Evolutionary conservation across 108 stramenopile species (phyloP), one percentile per base, ranked within the genome.

Genomic region (Fistulifera solaris): DNA sequence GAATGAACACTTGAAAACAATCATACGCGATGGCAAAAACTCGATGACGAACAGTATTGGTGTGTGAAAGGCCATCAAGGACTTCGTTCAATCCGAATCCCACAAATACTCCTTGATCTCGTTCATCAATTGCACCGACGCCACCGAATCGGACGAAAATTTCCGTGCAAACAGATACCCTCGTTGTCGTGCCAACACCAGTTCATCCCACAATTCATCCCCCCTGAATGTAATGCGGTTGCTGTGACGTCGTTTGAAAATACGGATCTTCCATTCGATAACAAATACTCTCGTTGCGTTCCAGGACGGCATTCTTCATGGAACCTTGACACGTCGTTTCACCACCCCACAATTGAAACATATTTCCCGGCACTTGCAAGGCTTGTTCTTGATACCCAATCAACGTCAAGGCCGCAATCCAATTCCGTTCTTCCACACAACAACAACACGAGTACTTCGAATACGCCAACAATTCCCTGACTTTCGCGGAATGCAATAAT

Each of bases 131-230:
- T 50, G 14, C 51, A 75, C 17, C 8, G 74, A 75, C 21, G 8
- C 26, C 14, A 27, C 28, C 42, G 69, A 28, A 22, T 40, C 27
- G 0, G 75, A 70, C 19, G 27, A 19, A 46, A 76, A 76, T 48
- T 76, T 67, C 18, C 75, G 47, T 16, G 75, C 75, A 64, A 76
- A 76, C 28, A 76, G 19, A 27, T 67, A 51, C n/a, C 75, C 74
- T 28, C 44, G 7, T 42, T 54, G 6, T 45, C 66, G 65, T 21
- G 74, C 74, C 11, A 48, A 25, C 11, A 54, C 25, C 15, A 75
- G 22, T 4, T 58, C 15, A 8, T 61, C 44, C 48, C 58, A 22
- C 13, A 43, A 38, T 61, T 61, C 59, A 40, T 44, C 48, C 18
- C n/a, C 38, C 42, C 12, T 43, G 18, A 66, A 57, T 42, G 53